Percentiles rank a stretch among this genome's conserved stretches.
Conservation (phyloP, 768 basidiomycete species). For the Dentipellis sp. region DNA sequence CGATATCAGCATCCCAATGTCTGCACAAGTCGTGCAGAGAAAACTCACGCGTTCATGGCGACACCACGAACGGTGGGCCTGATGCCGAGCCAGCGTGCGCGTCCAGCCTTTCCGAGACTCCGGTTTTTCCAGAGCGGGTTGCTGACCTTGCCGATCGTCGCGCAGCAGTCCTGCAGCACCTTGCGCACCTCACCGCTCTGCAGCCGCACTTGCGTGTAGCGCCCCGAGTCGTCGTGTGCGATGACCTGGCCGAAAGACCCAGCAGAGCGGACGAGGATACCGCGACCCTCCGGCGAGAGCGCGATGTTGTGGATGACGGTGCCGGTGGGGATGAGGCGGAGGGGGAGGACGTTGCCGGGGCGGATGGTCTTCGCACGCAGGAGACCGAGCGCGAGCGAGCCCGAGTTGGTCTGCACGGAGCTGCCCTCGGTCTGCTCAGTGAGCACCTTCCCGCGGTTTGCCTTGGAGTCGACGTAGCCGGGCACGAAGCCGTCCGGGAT, state of each 20-base stretch:
- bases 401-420: constrained; percentile 25
- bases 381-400: constrained; percentile 72
- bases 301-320: constrained; percentile 85
- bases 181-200: constrained; percentile 91
- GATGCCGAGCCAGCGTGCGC: constrained; percentile 78
- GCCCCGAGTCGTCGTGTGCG: constrained; percentile 58
- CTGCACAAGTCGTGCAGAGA: neutral
- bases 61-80: constrained; percentile 87
- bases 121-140: constrained; percentile 85
- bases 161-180: constrained; percentile 71
- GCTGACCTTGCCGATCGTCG: constrained; percentile 87
- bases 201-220: constrained; percentile 76
- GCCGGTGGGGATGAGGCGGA: constrained; percentile 86
- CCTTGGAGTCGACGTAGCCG: constrained; percentile 23
- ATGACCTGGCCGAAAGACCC: constrained; percentile 82
- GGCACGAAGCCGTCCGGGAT: constrained; percentile 71
- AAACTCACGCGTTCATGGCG: constrained; percentile 86
- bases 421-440: constrained; percentile 5
- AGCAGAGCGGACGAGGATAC: constrained; percentile 80
- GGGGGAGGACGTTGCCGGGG: constrained; percentile 87
- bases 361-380: constrained; percentile 78
- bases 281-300: constrained; percentile 66
- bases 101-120: constrained; percentile 85
- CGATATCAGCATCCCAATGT: constrained; percentile 1
- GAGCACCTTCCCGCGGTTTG: constrained; percentile 16